Conservation (phyloP, 805 yeast genomes). For the Wickerhamiella dianesei region DNA sequence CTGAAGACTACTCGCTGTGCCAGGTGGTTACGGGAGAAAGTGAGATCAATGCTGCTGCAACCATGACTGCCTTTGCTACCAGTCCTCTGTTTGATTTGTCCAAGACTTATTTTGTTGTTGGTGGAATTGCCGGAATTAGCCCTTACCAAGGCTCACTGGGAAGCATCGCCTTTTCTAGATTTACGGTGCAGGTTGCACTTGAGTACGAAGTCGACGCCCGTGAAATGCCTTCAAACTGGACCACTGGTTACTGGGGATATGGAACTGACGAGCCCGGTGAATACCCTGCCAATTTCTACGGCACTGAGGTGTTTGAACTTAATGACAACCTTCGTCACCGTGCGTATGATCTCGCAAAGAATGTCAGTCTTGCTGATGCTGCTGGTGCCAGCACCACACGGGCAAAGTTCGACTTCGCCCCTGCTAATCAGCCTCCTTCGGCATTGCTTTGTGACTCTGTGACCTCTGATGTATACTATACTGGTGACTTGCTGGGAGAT, state of each 20-base stretch:
- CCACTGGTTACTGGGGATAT: constrained; percentile 44
- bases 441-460: constrained; percentile 44
- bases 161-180: constrained; percentile 45
- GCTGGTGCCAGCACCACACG: constrained; percentile 34
- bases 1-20: constrained; percentile 39
- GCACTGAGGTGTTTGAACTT: constrained; percentile 52
- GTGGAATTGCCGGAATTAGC: constrained; percentile 56
- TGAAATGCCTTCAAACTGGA: constrained; percentile 35
- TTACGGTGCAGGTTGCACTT: constrained; percentile 47
- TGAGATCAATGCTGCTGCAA: constrained; percentile 51
- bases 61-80: constrained; percentile 41
- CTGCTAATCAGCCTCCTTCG: constrained; percentile 37
- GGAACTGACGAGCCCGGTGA: constrained; percentile 37
- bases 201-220: constrained; percentile 46
- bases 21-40: constrained; percentile 58
- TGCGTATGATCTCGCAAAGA: constrained; percentile 39
- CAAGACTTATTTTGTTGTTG: constrained; percentile 46
- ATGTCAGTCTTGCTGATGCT: constrained; percentile 34
- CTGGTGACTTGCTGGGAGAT: constrained; percentile 39
- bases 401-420: constrained; percentile 34
- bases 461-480: constrained; percentile 49
- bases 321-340: constrained; percentile 46
- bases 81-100: constrained; percentile 43
- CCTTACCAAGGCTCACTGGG: constrained; percentile 45
- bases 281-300: constrained; percentile 44